A percentile compares a stretch with the other conserved stretches of the same genome.
Conservation (phyloP, 2,329 filamentous ascomycete genomes). For the Colletotrichum tabaci region DNA sequence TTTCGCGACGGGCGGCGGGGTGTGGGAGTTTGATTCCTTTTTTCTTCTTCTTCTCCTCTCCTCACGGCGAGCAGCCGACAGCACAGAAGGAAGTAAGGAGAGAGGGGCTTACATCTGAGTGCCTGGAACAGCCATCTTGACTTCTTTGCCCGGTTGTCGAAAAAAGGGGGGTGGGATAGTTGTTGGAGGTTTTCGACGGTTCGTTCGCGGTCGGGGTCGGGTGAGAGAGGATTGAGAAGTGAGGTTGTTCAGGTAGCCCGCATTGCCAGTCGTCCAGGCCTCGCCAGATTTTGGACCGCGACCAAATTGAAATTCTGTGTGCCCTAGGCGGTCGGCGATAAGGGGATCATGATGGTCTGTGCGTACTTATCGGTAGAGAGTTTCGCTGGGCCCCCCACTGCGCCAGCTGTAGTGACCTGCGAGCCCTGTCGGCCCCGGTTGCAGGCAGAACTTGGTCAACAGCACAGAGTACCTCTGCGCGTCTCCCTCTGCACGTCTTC, state of each 20-base stretch:
- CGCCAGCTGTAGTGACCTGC: conserved; percentile 21
- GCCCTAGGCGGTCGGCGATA: conserved; percentile 15
- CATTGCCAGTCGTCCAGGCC: conserved; percentile 20
- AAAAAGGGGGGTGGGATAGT: conserved; percentile 42
- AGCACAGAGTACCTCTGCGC: neutral
- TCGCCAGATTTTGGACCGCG: conserved; percentile 12
- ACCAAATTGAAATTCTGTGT: conserved; percentile 28
- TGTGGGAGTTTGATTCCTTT: neutral
- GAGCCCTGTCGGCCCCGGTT: neutral
- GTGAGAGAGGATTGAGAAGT: conserved; percentile 31
- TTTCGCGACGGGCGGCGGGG: conserved; percentile 16
- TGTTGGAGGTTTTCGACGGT: conserved; percentile 55
- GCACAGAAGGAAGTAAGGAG: conserved; percentile 23
- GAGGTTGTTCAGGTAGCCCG: conserved; percentile 38
- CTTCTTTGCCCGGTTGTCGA: conserved; percentile 49
- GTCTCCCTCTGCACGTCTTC: neutral
- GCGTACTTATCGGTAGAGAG: conserved; percentile 12
- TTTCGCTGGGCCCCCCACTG: neutral
- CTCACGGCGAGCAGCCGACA: neutral
- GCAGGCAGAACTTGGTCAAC: neutral
- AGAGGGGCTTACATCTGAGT: conserved; percentile 71
- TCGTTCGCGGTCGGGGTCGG: conserved; percentile 48
- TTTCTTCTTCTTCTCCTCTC: neutral
- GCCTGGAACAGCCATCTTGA: conserved; percentile 74
- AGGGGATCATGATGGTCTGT: conserved; percentile 32